phyloP scores from a whole-genome alignment of 2,329 filamentous ascomycete genomes.

The Conoideocrella luteorostrata region DNA sequence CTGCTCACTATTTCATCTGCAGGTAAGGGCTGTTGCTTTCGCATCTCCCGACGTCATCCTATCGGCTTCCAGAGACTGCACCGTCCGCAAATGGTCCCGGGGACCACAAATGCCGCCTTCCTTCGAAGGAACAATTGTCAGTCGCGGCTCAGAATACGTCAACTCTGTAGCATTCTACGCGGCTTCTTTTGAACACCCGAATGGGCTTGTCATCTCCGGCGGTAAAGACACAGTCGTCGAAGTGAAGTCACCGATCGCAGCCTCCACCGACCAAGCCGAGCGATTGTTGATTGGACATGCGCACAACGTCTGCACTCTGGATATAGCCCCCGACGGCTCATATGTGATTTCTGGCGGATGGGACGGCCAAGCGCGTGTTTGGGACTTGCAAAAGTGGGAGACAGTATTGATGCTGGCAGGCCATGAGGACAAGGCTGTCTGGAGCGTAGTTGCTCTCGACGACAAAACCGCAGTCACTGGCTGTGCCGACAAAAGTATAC shows the following conservation, averaged over 20 bases:
- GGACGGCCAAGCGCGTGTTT: constrained; percentile 83
- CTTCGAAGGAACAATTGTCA: constrained; percentile 73
- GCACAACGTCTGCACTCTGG: constrained; percentile 81
- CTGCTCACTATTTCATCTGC: too few species aligned
- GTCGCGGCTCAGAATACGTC: constrained; percentile 77
- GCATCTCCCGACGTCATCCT: constrained; percentile 65
- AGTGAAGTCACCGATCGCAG: constrained; percentile 64
- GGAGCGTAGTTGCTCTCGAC: constrained; percentile 84
- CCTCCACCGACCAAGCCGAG: constrained; percentile 70
- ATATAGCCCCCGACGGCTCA: constrained; percentile 64
- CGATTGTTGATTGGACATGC: constrained; percentile 80
- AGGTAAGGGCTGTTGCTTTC: constrained; percentile 86
- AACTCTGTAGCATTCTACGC: constrained; percentile 76
- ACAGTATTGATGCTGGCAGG: constrained; percentile 63
- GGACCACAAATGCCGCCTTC: constrained; percentile 56
- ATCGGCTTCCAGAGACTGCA: constrained; percentile 87
- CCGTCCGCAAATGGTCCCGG: constrained; percentile 79
- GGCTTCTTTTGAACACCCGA: constrained; percentile 59
- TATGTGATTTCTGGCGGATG: constrained; percentile 88
- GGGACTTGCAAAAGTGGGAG: constrained; percentile 83
- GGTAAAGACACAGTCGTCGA: constrained; percentile 93
- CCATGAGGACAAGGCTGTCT: constrained; percentile 71
- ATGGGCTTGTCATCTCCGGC: constrained; percentile 79
- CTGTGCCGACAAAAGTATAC: constrained; percentile 83
- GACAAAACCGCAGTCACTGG: constrained; percentile 78